Conservation (phyloP, 2,329 filamentous ascomycete genomes). For the Sporothrix luriei region DNA sequence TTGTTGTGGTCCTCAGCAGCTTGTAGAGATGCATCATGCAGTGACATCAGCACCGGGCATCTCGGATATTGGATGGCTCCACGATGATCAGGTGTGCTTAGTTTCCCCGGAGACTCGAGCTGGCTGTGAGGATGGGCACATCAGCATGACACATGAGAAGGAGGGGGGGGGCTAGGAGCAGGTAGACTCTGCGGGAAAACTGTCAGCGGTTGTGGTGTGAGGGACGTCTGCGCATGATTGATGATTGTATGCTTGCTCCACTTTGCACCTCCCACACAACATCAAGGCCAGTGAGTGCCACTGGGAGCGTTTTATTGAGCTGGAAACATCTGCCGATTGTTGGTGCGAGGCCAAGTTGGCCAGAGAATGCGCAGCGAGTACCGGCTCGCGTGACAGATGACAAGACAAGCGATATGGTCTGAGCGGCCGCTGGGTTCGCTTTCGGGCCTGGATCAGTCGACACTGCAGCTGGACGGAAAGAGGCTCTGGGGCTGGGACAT, state of each 20-base stretch:
- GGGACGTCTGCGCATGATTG: not conserved
- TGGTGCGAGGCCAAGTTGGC: conserved; percentile 27
- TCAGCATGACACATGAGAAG: not conserved
- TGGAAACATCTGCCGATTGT: conserved; percentile 29
- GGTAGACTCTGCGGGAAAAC: conserved; percentile 20
- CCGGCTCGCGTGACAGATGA: conserved; percentile 35
- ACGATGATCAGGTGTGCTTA: conserved; percentile 30
- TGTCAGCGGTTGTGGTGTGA: conserved; percentile 18
- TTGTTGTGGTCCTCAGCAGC: not conserved
- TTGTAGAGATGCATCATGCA: conserved; percentile 30
- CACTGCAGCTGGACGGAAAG: conserved; percentile 35
- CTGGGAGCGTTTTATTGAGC: not conserved
- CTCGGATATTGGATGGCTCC: conserved; percentile 35
- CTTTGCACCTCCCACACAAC: not conserved
- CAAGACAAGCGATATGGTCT: conserved; percentile 42
- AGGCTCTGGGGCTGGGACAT: not conserved
- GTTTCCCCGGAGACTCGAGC: not conserved
- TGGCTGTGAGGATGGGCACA: not conserved
- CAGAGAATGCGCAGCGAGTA: conserved; percentile 28
- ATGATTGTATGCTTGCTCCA: not conserved
- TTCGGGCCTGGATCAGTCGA: conserved; percentile 42
- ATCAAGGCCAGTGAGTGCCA: not conserved
- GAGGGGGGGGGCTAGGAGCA: not conserved
- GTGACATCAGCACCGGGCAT: conserved; percentile 33
- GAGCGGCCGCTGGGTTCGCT: conserved; percentile 37